Evolutionary conservation across 495 filamentous ascomycete species (phyloP).

Genomic region (Neurospora sp.): DNA sequence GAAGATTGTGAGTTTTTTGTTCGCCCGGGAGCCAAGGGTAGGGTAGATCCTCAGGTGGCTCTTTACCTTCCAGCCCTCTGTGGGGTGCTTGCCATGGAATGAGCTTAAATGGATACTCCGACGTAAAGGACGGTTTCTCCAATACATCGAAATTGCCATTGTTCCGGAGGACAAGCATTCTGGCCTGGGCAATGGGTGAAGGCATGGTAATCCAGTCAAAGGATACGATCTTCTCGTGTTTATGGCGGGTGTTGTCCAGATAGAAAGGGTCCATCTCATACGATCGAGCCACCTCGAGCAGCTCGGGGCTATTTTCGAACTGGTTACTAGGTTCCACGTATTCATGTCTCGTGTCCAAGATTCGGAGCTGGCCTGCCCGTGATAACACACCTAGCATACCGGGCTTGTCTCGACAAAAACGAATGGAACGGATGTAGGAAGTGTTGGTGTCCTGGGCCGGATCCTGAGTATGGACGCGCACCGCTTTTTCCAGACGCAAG

Average conservation of each 20-base stretch:
- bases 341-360: conserved; percentile 59
- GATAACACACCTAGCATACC: conserved; percentile 69
- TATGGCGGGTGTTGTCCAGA: conserved; percentile 28
- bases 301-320: conserved; percentile 34
- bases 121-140: conserved; percentile 47
- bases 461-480: conserved; percentile 25
- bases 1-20: neutral
- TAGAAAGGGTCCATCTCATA: conserved; percentile 44
- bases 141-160: conserved; percentile 58
- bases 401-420: conserved; percentile 64
- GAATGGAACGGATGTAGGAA: conserved; percentile 61
- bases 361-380: conserved; percentile 67
- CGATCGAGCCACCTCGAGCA: conserved; percentile 42
- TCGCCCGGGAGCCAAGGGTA: conserved; percentile 6
- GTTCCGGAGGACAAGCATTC: conserved; percentile 56
- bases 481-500: conserved; percentile 56
- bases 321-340: conserved; percentile 30
- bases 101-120: conserved; percentile 38
- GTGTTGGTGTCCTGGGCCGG: conserved; percentile 35
- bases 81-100: conserved; percentile 37
- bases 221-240: conserved; percentile 60
- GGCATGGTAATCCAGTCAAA: conserved; percentile 76
- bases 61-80: conserved; percentile 34
- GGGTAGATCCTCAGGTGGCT: neutral
- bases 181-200: conserved; percentile 48